A percentile compares a stretch with the other conserved stretches of the same genome.
Evolutionary conservation across 257 asterid species (phyloP).

Genomic region (Vinca minor): DNA sequence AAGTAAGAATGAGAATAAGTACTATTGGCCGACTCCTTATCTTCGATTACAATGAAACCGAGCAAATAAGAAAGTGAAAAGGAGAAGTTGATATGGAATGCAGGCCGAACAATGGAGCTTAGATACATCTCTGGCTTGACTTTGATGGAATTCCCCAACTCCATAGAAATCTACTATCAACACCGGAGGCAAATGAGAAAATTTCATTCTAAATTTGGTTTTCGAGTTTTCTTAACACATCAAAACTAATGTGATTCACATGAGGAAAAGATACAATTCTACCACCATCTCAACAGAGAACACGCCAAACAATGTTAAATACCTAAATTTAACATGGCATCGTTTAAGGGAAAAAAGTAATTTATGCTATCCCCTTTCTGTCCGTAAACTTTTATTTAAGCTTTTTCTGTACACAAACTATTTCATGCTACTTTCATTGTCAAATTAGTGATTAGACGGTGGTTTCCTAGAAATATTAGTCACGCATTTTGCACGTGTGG

Average conservation of each 20-base stretch:
- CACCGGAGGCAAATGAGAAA: not conserved
- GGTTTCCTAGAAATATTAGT: too few relatives aligned
- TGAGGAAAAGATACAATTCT: not conserved
- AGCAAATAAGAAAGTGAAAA: not conserved
- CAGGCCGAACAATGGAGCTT: not conserved
- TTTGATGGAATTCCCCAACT: too few relatives aligned
- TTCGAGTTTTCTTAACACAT: too few relatives aligned
- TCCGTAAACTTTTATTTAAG: too few relatives aligned
- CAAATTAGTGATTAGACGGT: too few relatives aligned
- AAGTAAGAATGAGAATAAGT: not conserved
- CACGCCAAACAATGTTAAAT: not conserved
- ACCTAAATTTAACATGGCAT: not conserved
- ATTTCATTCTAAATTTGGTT: not conserved
- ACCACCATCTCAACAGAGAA: not conserved
- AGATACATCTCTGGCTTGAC: not conserved
- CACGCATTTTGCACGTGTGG: too few relatives aligned
- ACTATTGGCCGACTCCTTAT: not conserved
- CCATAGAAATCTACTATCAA: not conserved
- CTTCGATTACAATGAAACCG: not conserved
- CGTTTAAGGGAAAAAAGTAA: too few relatives aligned
- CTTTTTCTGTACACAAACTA: too few relatives aligned
- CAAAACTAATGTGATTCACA: not conserved
- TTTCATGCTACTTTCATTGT: too few relatives aligned
- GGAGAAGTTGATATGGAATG: not conserved
- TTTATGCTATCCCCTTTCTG: too few relatives aligned